These are phyloP conservation scores for Emydomyces testavorans DNA, from an alignment of 2,329 filamentous ascomycete genomes.

Conservation along the genomic window DNA sequence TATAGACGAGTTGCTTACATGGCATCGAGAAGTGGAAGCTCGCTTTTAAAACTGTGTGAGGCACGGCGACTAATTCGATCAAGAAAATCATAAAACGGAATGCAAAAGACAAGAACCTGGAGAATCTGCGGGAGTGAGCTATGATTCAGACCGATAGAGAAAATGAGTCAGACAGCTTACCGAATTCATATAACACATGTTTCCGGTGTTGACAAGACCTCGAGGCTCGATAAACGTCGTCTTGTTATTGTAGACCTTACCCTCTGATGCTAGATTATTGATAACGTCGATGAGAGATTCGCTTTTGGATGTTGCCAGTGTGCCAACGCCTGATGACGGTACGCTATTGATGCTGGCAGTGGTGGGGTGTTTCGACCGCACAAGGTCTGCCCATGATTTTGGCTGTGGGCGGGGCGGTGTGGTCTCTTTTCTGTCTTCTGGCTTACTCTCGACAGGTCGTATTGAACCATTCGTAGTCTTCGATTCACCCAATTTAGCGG, in stretches of 20 bases:
- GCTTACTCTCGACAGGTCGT: slow-evolving; percentile 14
- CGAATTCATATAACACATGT: slow-evolving; percentile 99
- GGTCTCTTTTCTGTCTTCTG: slow-evolving; percentile 9
- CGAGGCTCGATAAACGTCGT: slow-evolving; percentile 80
- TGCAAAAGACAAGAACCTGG: slow-evolving; percentile 87
- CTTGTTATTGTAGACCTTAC: slow-evolving; percentile 46
- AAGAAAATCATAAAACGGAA: slow-evolving; percentile 88
- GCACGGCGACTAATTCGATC: slow-evolving; percentile 75
- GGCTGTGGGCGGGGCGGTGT: slow-evolving; percentile 39
- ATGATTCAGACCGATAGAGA: not conserved
- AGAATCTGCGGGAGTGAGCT: slow-evolving; percentile 54
- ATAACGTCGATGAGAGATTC: slow-evolving; percentile 67
- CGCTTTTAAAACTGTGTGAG: slow-evolving; percentile 84
- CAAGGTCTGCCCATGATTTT: slow-evolving; percentile 58
- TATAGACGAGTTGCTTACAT: slow-evolving; percentile 52
- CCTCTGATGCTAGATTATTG: slow-evolving; percentile 53
- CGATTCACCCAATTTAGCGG: slow-evolving; percentile 1
- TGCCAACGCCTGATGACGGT: slow-evolving; percentile 21
- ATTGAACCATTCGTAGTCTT: not conserved
- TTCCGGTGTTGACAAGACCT: slow-evolving; percentile 90
- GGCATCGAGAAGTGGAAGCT: slow-evolving; percentile 85
- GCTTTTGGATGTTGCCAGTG: slow-evolving; percentile 38
- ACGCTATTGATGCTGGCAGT: slow-evolving; percentile 23
- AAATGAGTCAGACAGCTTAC: slow-evolving; percentile 44
- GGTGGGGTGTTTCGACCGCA: slow-evolving; percentile 42